A percentile compares a stretch with the other conserved stretches of the same genome.
Evolutionary conservation across 345 rosid species (phyloP).

Genomic region (Streptanthus diversifolius): DNA sequence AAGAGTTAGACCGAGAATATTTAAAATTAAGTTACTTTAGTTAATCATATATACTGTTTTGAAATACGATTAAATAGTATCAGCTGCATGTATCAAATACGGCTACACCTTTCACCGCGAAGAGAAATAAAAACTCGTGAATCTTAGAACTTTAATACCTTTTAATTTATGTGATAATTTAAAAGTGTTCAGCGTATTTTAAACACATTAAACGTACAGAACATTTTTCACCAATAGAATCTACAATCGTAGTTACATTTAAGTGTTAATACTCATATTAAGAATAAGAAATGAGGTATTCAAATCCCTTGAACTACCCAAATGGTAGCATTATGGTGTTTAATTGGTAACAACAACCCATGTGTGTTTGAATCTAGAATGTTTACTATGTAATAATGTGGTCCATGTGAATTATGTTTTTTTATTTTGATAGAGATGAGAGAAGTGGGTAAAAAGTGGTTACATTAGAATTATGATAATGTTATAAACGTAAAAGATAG

Average conservation of each 20-base stretch:
- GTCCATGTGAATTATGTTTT: neutral
- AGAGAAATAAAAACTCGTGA: neutral
- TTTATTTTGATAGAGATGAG: neutral
- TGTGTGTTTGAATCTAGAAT: neutral
- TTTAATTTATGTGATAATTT: neutral
- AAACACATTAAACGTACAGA: neutral
- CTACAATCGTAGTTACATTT: neutral
- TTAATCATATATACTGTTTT: neutral
- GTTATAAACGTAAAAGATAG: neutral
- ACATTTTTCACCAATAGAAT: neutral
- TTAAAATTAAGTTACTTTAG: neutral
- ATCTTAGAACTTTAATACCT: neutral
- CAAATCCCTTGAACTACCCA: neutral
- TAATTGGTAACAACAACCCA: neutral
- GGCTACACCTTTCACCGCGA: constrained; percentile 5
- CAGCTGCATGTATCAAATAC: neutral
- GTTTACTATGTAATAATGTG: neutral
- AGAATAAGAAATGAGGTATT: neutral
- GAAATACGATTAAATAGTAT: neutral
- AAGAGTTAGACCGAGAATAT: neutral
- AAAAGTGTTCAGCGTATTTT: neutral
- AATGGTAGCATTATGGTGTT: neutral
- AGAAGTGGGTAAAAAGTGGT: constrained; percentile 8
- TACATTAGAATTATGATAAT: neutral
- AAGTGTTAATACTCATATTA: neutral